Evolutionary conservation across 1,284 basidiomycete species (phyloP).

Genomic region (Termitomyces sp.): DNA sequence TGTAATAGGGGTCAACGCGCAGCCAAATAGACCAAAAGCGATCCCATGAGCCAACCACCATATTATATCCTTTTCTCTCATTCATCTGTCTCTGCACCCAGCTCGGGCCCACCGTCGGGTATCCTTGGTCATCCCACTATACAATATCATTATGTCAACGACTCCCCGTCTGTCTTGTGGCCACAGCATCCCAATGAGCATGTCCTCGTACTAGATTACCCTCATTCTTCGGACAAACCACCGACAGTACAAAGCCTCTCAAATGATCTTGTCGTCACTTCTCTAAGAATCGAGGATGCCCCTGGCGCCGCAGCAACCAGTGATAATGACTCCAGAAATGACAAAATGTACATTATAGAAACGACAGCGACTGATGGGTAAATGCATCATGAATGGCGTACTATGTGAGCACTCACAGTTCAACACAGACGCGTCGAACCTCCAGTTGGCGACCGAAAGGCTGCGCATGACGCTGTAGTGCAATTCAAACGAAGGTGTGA

Average conservation of each 20-base stretch:
- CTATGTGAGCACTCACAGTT: constrained; percentile 10
- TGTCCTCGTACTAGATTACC: constrained; percentile 66
- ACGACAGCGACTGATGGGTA: constrained; percentile 49
- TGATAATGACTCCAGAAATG: constrained; percentile 46
- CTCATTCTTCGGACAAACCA: constrained; percentile 31
- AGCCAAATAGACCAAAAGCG: constrained; percentile 8
- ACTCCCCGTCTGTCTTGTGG: constrained; percentile 57
- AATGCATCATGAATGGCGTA: background rate
- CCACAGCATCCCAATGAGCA: constrained; percentile 58
- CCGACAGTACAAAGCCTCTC: constrained; percentile 61
- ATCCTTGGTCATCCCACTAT: constrained; percentile 65
- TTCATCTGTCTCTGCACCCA: constrained; percentile 35
- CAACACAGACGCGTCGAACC: constrained; percentile 29
- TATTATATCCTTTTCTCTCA: constrained; percentile 62
- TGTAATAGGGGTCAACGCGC: background rate
- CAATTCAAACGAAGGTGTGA: constrained; percentile 63
- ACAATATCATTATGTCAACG: constrained; percentile 79
- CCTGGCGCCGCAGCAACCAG: constrained; percentile 56
- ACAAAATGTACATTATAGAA: constrained; percentile 71
- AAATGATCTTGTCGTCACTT: constrained; percentile 50
- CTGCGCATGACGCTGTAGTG: constrained; percentile 45
- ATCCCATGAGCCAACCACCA: constrained; percentile 31
- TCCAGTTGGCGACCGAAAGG: constrained; percentile 40
- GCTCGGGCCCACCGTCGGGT: constrained; percentile 32
- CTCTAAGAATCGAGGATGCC: constrained; percentile 62